A percentile compares a stretch with the other conserved stretches of the same genome.
Evolutionary conservation across 106 monocot species (phyloP).

Genomic region (Dendrobium catenatum): DNA sequence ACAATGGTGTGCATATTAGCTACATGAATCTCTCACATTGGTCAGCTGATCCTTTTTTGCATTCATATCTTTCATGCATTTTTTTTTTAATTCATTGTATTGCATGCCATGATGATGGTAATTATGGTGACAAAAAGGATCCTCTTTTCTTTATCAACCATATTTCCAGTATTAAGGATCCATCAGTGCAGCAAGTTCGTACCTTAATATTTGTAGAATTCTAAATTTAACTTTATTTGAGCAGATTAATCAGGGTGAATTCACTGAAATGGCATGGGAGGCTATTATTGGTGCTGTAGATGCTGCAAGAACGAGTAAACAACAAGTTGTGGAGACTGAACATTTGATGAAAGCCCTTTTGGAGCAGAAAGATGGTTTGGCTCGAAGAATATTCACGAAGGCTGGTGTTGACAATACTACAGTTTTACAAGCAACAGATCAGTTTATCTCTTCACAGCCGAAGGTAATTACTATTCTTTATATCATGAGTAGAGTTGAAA

Average conservation of each 20-base stretch:
- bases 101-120: no score
- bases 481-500: constrained; percentile 1
- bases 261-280: constrained; percentile 88
- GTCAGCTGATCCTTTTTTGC: no score
- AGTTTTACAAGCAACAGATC: constrained; percentile 60
- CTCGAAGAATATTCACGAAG: constrained; percentile 72
- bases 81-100: no score
- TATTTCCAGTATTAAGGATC: neutral
- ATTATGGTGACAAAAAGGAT: neutral
- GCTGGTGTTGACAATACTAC: constrained; percentile 82
- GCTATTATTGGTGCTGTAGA: constrained; percentile 69
- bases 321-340: constrained; percentile 81
- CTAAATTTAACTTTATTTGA: neutral
- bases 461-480: constrained; percentile 34
- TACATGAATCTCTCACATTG: no score
- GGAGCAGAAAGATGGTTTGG: constrained; percentile 94
- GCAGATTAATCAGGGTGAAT: constrained; percentile 51
- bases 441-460: constrained; percentile 68
- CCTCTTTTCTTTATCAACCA: neutral
- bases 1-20: no score
- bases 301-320: constrained; percentile 54
- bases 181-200: neutral
- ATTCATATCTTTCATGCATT: no score
- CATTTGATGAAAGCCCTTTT: constrained; percentile 94
- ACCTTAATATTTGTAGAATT: neutral